Evolutionary conservation across 306 rosid genomes (phyloP).

Genomic region (Canavalia ensiformis): DNA sequence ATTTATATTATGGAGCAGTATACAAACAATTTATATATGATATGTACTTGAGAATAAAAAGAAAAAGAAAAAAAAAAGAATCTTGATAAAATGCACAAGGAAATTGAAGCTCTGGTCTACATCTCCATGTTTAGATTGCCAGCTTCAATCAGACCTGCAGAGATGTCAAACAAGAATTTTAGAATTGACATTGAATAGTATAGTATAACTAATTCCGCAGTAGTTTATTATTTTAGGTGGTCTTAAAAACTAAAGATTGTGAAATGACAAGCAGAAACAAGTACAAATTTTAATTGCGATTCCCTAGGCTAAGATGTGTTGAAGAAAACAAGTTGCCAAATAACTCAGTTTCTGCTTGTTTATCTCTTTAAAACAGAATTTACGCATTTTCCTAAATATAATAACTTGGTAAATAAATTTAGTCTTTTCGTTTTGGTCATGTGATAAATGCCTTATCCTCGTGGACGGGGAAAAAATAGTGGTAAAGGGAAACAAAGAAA

Average conservation of each 20-base stretch:
- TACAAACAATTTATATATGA: slow-evolving; percentile 60
- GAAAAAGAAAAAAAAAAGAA: slow-evolving; percentile 46
- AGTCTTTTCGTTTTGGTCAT: background rate
- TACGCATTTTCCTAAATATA: slow-evolving; percentile 16
- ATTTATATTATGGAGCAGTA: slow-evolving; percentile 65
- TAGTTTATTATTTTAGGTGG: slow-evolving; percentile 1
- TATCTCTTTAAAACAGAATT: too few species aligned
- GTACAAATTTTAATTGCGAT: slow-evolving; percentile 20
- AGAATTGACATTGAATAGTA: slow-evolving; percentile 38
- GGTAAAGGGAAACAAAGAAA: background rate
- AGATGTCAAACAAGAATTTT: slow-evolving; percentile 42
- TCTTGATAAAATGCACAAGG: slow-evolving; percentile 54
- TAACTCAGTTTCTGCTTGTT: background rate
- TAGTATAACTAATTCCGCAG: background rate
- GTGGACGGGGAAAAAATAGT: slow-evolving; percentile 6
- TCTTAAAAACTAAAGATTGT: slow-evolving; percentile 29
- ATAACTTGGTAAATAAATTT: background rate
- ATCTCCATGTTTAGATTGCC: slow-evolving; percentile 79
- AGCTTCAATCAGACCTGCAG: slow-evolving; percentile 78
- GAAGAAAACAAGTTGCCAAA: slow-evolving; percentile 8
- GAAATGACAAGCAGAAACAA: slow-evolving; percentile 44
- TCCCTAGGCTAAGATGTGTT: slow-evolving; percentile 27
- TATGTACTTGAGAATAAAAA: slow-evolving; percentile 53
- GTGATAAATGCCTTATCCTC: slow-evolving; percentile 5
- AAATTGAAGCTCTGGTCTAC: slow-evolving; percentile 55